Evolutionary conservation across 2,329 filamentous ascomycete species (phyloP), one percentile per base, ranked within the genome.

Genomic region (Drechslerella dactyloides): DNA sequence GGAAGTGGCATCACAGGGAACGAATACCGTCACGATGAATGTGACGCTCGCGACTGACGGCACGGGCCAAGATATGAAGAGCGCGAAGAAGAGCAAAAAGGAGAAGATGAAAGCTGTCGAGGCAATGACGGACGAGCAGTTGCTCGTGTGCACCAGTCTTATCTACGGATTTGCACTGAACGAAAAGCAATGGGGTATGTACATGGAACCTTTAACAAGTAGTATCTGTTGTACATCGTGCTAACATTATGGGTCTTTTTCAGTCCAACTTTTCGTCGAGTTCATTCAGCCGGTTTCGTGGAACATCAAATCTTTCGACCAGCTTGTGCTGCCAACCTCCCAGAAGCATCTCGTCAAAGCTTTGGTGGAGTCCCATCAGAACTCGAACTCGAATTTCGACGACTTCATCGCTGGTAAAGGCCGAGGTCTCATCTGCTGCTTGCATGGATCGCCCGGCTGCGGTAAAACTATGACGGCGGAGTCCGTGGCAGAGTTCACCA

Each of bases 141-240:
- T 94, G 23, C 82, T 96, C 4, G 88, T 96, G 54, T 88, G 91
- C 1, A 93, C 90, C 1, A 89, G 92, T 0, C 87, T 96, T 0
- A 90, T 96, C 0, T 84, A 96, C 1, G 93, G 92, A 0, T 96
- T 96, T 76, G 86, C 90, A 0, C 96, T 96, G 78, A 87, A 86
- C 0, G 91, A 96, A 80, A 96, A 96, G 80, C 83, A 91, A 8
- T 97, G 92, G 93, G 84, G 74, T 75, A 51, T 69, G 69, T 15
- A 76, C 78, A 0, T 75, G 79, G n/a, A 15, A 21, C 76, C 11
- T 33, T 8, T 33, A 8, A 33, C 27, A 8, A 75, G 77, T 30
- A 78, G n/a, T 78, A 1, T 79, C 80, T 44, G 40, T 44, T 15
- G 40, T 7, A 15, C 15, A 37, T 37, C 35, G 15, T 44, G 0